These are phyloP conservation scores for Silybum marianum DNA, from an alignment of 129 eudicot species.

Conservation along the genomic window DNA sequence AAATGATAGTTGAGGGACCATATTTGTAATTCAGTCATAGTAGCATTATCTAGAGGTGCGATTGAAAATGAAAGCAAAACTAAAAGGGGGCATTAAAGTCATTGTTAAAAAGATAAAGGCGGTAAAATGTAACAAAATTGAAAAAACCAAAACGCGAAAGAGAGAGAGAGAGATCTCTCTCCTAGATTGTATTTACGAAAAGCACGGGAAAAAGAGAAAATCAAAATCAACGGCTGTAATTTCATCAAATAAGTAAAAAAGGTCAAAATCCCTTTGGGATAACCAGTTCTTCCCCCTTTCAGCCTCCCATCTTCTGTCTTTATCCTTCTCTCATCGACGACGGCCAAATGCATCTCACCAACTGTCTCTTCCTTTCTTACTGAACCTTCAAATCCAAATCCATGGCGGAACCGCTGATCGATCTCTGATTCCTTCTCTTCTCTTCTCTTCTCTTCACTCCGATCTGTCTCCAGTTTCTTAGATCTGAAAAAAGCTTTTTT, in stretches of 20 bases:
- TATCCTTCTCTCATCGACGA: not conserved
- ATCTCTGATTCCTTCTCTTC: slow-evolving; percentile 9
- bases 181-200: slow-evolving; percentile 26
- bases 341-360: slow-evolving; percentile 16
- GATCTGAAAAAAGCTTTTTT: slow-evolving; percentile 25
- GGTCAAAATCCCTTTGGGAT: slow-evolving; percentile 17
- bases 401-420: slow-evolving; percentile 26
- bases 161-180: slow-evolving; percentile 8
- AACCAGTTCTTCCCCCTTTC: slow-evolving; percentile 19
- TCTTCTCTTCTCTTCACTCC: not conserved
- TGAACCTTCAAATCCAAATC: slow-evolving; percentile 28
- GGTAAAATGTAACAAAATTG: not conserved
- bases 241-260: slow-evolving; percentile 20
- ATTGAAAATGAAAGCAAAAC: not conserved
- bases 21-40: not conserved
- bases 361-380: slow-evolving; percentile 23
- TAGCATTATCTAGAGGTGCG: not conserved
- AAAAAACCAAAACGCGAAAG: not conserved
- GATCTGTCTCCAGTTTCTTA: slow-evolving; percentile 19
- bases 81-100: not conserved
- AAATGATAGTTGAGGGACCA: not conserved
- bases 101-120: not conserved
- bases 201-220: slow-evolving; percentile 8
- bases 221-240: slow-evolving; percentile 31
- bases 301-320: slow-evolving; percentile 5